phyloP scores from a whole-genome alignment of 148 eudicot genomes.

The Chenopodium quinoa region DNA sequence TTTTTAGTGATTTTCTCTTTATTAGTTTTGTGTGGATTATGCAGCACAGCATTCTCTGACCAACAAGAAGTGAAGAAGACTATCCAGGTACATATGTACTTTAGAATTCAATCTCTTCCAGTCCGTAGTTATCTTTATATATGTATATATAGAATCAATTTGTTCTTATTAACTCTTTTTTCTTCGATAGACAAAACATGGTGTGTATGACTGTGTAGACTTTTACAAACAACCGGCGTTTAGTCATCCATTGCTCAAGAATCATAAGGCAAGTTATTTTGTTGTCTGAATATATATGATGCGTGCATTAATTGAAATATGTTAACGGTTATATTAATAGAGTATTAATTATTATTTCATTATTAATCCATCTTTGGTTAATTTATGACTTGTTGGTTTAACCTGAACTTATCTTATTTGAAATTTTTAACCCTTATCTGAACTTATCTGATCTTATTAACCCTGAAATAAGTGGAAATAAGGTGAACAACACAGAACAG shows the following conservation, averaged over 20 bases:
- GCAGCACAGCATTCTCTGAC: not conserved
- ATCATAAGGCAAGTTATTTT: not conserved
- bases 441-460: too few species aligned
- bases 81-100: not conserved
- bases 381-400: too few species aligned
- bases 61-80: not conserved
- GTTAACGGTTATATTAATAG: too few species aligned
- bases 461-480: too few species aligned
- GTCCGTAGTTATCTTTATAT: not conserved
- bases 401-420: too few species aligned
- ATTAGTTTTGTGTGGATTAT: not conserved
- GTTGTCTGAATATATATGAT: too few species aligned
- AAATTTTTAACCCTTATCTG: too few species aligned
- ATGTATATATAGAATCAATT: too few species aligned
- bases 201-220: conserved; percentile 6
- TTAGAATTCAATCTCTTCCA: not conserved
- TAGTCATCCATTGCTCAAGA: not conserved
- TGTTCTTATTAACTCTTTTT: not conserved
- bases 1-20: not conserved
- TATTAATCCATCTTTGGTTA: not conserved
- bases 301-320: not conserved
- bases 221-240: conserved; percentile 12
- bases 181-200: not conserved
- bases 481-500: too few species aligned
- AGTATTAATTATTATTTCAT: too few species aligned